Conservation (phyloP, 805 yeast species). For the Blastobotrys robertii region DNA sequence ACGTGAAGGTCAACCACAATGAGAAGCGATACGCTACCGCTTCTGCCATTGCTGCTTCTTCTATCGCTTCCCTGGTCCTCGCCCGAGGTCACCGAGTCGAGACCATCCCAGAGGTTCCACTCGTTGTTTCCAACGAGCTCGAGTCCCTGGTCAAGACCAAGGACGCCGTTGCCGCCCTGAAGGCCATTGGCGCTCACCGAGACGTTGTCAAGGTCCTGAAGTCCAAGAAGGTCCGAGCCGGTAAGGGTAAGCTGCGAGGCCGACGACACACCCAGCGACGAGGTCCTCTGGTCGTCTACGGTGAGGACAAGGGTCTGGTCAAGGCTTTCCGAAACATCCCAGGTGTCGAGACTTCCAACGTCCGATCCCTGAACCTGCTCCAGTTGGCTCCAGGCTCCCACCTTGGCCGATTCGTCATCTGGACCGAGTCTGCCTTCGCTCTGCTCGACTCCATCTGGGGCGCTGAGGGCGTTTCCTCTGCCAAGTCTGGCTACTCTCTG, state of each 20-base stretch:
- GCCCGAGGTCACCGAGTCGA: slow-evolving; percentile 99
- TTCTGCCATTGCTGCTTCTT: slow-evolving; percentile 98
- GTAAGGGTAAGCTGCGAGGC: slow-evolving; percentile 99
- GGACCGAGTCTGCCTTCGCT: slow-evolving; percentile 98
- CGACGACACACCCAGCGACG: slow-evolving; percentile 99
- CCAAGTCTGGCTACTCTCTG: slow-evolving; percentile 79
- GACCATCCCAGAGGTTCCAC: slow-evolving; percentile 95
- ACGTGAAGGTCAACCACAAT: slow-evolving; percentile 99
- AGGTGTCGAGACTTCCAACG: slow-evolving; percentile 97
- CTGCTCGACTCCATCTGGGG: slow-evolving; percentile 97
- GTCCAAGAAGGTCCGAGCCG: slow-evolving; percentile 98
- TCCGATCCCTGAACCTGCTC: slow-evolving; percentile 83
- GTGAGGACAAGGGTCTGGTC: slow-evolving; percentile 93
- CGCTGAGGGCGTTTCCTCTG: slow-evolving; percentile 71
- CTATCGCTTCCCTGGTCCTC: slow-evolving; percentile 93
- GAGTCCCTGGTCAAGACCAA: slow-evolving; percentile 94
- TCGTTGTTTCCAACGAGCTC: slow-evolving; percentile 87
- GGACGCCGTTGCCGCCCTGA: slow-evolving; percentile 96
- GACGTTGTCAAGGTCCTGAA: slow-evolving; percentile 96
- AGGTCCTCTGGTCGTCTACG: slow-evolving; percentile 98
- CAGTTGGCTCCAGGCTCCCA: slow-evolving; percentile 99
- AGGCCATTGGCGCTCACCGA: slow-evolving; percentile 98
- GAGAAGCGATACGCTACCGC: slow-evolving; percentile 99
- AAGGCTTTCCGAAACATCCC: slow-evolving; percentile 99
- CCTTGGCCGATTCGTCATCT: slow-evolving; percentile 98